Evolutionary conservation across 2,329 filamentous ascomycete species (phyloP), one percentile per base, ranked within the genome.

Genomic region (Gliomastix tumulicola): DNA sequence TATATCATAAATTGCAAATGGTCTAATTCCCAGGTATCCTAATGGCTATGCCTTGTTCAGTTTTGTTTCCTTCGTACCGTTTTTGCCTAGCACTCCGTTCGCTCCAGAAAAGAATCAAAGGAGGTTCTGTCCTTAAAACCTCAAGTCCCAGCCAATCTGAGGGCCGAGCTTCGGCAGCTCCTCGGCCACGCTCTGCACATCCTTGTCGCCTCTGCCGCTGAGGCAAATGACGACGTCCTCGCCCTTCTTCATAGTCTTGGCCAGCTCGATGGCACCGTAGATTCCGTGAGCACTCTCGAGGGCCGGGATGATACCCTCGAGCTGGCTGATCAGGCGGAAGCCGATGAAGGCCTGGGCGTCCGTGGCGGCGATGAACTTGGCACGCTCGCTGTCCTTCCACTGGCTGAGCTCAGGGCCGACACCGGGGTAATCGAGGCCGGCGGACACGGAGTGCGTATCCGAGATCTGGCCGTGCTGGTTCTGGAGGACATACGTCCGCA

Each of bases 161-260:
- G 92, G 92, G 1, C 92, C 90, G 43, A 98, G 62, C 48, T 74
- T 84, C 15, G 90, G 90, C 55, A 98, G 65, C 65, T 94, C 88
- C 55, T 98, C 92, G 1, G 92, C 92, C 35, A 98, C 90, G 53
- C 87, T 94, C 76, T 98, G 89, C 41, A 98, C 92, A 56, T 98
- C 92, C 78, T 98, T 98, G 64, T 98, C 92, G 44, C 92, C 92
- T 49, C 92, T 74, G 8, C 92, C 92, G 55, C 85, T 94, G 25
- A 98, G 61, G 64, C 90, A 97, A 44, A 98, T 89, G 41, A 98
- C 90, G 20, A 98, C 67, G 54, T 97, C 88, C 65, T 96, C 68
- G 36, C 77, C 88, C 67, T 88, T 86, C 47, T 74, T 73, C 87
- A 96, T 40, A 40, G 82, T 87, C 79, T 94, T 96, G 43, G 90